Base-by-base conservation (phyloP, 2,329 filamentous ascomycete genomes). In the Aspergillus sp. region DNA sequence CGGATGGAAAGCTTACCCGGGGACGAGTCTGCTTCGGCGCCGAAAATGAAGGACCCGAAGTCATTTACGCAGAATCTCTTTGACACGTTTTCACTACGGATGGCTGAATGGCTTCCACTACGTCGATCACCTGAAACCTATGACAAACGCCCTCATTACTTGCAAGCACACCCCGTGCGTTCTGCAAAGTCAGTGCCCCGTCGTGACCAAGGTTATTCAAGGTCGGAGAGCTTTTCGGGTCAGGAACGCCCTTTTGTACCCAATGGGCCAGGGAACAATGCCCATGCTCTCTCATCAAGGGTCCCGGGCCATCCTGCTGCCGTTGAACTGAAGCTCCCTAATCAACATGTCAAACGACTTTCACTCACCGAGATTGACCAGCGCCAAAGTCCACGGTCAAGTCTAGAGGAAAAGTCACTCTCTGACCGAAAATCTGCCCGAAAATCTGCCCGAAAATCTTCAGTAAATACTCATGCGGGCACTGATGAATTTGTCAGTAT, bases 51-150 rank as follows among this genome's bases (percentile, higher is more conserved):
- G 44, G 76, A 80, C 43, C 66, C 67, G 1, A 75, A 74, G 45
- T 78, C 75, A 2, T 74, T 80, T 35, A 71, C 72, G 2, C 77
- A 80, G 43, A 71, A 69, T 37, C 51, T 75, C 1, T 74, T 71
- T 34, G 64, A 69, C 42, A 64, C 66, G 1, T 36, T 65, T 6
- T 58, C 63, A 2, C 38, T 68, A 22, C 52, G 63, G 26, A 61
- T 67, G 57, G 53, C 67, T 6, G 61, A 65, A 41, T 67, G 64
- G 64, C 47, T 67, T 30, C 62, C 64, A n/a, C 45, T 63, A 15
- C 56, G 57, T 20, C 52, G 51, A n/a, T 41, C 47, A 20, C 42
- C 47, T 2, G 51, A 45, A 11, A 33, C 44, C 2, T 37, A 48
- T 19, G 46, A 43, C 15, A 24, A 44, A 15, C 35, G 34, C 4